phyloP scores from a whole-genome alignment of 768 basidiomycete genomes.

The Tricholoma bakamatsutake region DNA sequence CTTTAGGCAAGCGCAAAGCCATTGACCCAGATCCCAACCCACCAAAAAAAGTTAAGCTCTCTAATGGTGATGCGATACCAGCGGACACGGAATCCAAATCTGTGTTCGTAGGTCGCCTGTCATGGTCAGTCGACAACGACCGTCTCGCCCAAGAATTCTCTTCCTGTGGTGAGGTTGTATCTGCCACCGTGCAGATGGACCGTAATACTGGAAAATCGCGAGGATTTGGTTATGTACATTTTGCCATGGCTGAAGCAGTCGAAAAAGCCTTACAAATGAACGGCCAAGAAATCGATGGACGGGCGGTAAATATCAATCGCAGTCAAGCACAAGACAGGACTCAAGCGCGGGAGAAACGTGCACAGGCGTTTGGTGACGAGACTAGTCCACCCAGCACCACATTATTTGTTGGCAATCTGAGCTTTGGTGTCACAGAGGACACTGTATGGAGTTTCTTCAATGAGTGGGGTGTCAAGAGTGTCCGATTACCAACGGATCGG shows the following conservation, averaged over 20 bases:
- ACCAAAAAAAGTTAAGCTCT: constrained; percentile 80
- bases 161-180: constrained; percentile 80
- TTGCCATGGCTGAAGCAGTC: constrained; percentile 62
- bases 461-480: constrained; percentile 82
- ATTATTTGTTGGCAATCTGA: constrained; percentile 89
- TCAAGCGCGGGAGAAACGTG: constrained; percentile 58
- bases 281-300: constrained; percentile 90
- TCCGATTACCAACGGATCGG: constrained; percentile 88
- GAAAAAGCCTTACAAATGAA: constrained; percentile 76
- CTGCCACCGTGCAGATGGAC: constrained; percentile 85
- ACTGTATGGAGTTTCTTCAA: constrained; percentile 85
- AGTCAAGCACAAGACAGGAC: constrained; percentile 57
- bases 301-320: constrained; percentile 81
- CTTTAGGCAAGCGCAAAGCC: constrained; percentile 76
- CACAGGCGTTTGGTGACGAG: constrained; percentile 71
- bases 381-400: constrained; percentile 60
- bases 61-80: constrained; percentile 47
- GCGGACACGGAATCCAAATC: constrained; percentile 51
- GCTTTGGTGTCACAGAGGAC: constrained; percentile 78
- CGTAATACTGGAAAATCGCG: constrained; percentile 77
- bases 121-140: constrained; percentile 97
- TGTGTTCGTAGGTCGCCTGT: constrained; percentile 88
- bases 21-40: constrained; percentile 52
- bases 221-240: constrained; percentile 82
- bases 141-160: constrained; percentile 90